phyloP scores from a whole-genome alignment of 2,329 filamentous ascomycete genomes.

The Penicillium sp. region DNA sequence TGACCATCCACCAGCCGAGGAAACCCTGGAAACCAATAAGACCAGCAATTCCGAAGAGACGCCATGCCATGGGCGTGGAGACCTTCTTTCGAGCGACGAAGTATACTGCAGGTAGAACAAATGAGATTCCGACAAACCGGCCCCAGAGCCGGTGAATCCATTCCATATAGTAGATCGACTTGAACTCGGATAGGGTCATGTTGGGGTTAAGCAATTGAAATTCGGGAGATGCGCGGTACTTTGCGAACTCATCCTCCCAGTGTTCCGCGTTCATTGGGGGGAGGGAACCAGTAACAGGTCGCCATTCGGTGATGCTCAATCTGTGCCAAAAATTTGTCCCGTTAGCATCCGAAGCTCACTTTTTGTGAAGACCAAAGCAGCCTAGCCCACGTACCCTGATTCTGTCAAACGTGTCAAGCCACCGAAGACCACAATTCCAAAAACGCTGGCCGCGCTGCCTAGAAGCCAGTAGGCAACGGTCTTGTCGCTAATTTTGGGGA shows the following conservation, averaged over 20 bases:
- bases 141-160: constrained; percentile 96
- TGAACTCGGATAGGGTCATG: constrained; percentile 90
- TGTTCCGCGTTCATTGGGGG: constrained; percentile 69
- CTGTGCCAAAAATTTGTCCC: constrained; percentile 39
- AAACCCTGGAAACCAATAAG: constrained; percentile 92
- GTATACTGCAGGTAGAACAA: constrained; percentile 78
- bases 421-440: constrained; percentile 92
- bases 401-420: constrained; percentile 89
- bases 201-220: constrained; percentile 84
- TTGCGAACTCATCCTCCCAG: constrained; percentile 87
- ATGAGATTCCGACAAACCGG: constrained; percentile 78
- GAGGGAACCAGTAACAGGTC: constrained; percentile 82
- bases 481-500: constrained; percentile 60
- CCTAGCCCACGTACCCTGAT: constrained; percentile 58
- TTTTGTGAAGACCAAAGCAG: neutral
- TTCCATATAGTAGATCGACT: constrained; percentile 99
- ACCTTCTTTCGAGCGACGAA: constrained; percentile 75
- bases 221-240: constrained; percentile 87
- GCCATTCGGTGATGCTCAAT: constrained; percentile 97
- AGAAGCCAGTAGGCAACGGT: constrained; percentile 84
- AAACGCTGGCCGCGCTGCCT: constrained; percentile 83
- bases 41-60: constrained; percentile 71
- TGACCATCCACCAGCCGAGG: constrained; percentile 99
- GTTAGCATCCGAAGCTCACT: constrained; percentile 9
- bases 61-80: constrained; percentile 64